phyloP scores from a whole-genome alignment of 257 asterid genomes.

The Solanum sitiens region DNA sequence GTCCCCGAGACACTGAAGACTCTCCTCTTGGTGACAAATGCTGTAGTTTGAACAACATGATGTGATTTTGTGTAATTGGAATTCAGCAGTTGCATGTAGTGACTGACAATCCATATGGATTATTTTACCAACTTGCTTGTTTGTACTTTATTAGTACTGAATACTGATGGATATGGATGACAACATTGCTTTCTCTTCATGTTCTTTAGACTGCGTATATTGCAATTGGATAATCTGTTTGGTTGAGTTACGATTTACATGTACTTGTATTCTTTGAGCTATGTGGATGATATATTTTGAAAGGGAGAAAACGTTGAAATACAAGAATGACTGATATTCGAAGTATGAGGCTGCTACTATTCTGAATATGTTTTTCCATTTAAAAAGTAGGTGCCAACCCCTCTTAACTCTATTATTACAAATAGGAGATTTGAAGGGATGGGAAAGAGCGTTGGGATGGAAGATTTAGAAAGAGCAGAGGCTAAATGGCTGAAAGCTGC shows the following conservation, averaged over 20 bases:
- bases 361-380: background rate
- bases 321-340: background rate
- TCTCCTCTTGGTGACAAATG: background rate
- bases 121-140: background rate
- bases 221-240: background rate
- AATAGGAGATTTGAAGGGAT: background rate
- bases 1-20: background rate
- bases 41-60: background rate
- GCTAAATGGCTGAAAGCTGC: conserved; percentile 42
- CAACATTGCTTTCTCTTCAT: background rate
- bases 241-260: background rate
- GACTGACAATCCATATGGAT: background rate
- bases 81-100: background rate
- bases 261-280: background rate
- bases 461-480: conserved; percentile 47
- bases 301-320: background rate
- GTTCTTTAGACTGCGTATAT: background rate
- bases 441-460: conserved; percentile 44
- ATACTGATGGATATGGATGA: background rate
- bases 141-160: background rate
- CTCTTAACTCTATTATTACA: background rate
- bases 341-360: background rate
- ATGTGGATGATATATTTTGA: background rate
- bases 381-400: background rate
- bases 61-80: background rate